Evolutionary conservation across 495 filamentous ascomycete species (phyloP).

Genomic region (Neurospora sp.): DNA sequence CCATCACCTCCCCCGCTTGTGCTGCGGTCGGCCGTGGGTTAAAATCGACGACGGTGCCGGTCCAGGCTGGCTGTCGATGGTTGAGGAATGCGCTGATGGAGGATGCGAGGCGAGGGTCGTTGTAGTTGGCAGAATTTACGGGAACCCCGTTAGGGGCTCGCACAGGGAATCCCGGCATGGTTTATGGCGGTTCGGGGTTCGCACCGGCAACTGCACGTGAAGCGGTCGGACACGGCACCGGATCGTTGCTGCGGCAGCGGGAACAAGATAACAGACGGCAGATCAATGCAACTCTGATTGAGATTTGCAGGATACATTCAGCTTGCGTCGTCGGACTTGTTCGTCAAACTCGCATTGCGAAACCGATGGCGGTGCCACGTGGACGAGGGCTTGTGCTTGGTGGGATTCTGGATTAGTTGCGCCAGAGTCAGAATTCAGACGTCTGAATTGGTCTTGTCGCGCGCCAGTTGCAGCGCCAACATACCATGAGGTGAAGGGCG

Average conservation of each 20-base stretch:
- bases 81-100: conserved; percentile 5
- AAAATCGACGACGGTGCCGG: background rate
- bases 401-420: background rate
- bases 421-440: background rate
- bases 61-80: conserved; percentile 6
- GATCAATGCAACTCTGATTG: background rate
- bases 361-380: background rate
- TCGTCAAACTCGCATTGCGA: background rate
- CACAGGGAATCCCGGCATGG: background rate
- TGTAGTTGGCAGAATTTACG: background rate
- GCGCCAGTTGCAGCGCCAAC: background rate
- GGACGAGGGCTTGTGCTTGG: background rate
- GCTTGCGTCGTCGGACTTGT: background rate
- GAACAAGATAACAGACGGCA: background rate
- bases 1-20: background rate
- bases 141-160: background rate
- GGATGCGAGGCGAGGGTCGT: conserved; percentile 1
- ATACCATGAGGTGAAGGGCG: background rate
- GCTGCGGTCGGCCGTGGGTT: background rate
- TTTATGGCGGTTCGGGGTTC: background rate
- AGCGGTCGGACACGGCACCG: background rate
- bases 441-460: background rate
- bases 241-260: background rate
- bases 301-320: background rate
- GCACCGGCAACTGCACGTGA: background rate